These are phyloP conservation scores for Przewalskia tangutica DNA, from an alignment of 257 asterid genomes.

Conservation along the genomic window DNA sequence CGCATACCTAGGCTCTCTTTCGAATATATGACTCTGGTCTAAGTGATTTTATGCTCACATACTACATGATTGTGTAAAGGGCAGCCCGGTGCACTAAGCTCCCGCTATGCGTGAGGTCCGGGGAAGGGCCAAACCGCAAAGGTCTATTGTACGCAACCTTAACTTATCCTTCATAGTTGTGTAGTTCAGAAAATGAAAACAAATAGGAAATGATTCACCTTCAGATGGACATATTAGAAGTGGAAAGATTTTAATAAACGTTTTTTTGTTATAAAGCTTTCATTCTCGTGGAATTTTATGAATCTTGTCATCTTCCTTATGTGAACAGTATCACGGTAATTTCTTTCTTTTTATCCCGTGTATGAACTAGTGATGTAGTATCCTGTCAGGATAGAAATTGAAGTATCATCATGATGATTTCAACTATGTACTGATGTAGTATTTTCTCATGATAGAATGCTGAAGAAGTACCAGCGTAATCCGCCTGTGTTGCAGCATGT, in stretches of 20 bases:
- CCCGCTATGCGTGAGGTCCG: no score
- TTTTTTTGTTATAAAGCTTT: background rate
- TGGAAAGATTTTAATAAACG: background rate
- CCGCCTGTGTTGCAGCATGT: conserved; percentile 30
- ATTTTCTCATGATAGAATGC: conserved; percentile 38
- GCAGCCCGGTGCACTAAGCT: no score
- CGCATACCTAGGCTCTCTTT: background rate
- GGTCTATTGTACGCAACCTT: no score
- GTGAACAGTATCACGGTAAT: background rate
- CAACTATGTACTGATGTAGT: background rate
- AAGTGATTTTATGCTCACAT: background rate
- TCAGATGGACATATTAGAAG: background rate
- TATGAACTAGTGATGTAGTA: background rate
- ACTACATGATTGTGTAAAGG: no score
- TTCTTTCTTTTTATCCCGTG: background rate
- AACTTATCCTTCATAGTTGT: background rate
- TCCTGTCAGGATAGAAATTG: conserved; percentile 25
- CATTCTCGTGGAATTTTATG: background rate
- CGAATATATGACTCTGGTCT: background rate
- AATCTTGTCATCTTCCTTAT: background rate
- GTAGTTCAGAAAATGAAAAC: background rate
- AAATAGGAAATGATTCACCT: background rate
- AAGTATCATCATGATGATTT: background rate
- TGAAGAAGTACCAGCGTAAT: conserved; percentile 29
- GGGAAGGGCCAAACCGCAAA: no score